Base-by-base conservation (phyloP, 2,329 filamentous ascomycete species). In the Fusarium floridanum region DNA sequence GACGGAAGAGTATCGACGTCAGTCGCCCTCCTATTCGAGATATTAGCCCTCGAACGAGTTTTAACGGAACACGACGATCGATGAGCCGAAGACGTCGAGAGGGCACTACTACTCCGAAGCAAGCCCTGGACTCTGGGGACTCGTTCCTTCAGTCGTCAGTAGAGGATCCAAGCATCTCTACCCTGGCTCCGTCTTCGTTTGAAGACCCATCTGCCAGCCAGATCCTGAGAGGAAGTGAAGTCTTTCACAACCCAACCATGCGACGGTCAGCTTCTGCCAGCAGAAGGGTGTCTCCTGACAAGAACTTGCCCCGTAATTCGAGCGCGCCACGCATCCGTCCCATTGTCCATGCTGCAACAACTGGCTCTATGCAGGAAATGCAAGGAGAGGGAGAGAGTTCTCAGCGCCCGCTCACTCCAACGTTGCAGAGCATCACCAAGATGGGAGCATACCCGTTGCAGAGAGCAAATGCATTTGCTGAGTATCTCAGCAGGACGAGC, bases 121-220 rank as follows among this genome's bases (percentile, higher is more conserved):
- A 89, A 67, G 71, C 71, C 4, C 63, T 68, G 6, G 70, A 85
- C 85, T 39, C 87, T 88, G 72, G 91, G 1, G 94, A 95, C 70
- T 97, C 95, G 3, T 94, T 92, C 70, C 89, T 92, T 6, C 92
- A 93, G 76, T 95, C 92, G 1, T 84, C 70, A 88, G 92, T 78
- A 88, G 94, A 94, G 62, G 93, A 93, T 53, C 92, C 91, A 0
- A 94, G 92, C 78, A 82, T 93, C 66, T 95, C 93, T 1, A 94
- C 91, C 4, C 85, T 92, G 36, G 87, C 92, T 2, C 87, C 91
- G 5, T 94, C 93, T 5, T 91, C 91, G 1, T 90, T 89, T 64
- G 93, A 95, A 48, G 94, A 95, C 67, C 92, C 93, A 57, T 97
- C 95, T 5, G 96, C 94, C 4, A 98, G 96, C 80, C 95, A 98